Evolutionary conservation across 768 basidiomycete genomes (phyloP), one percentile per base, ranked within the genome.

Genomic region (Amanita rubescens): DNA sequence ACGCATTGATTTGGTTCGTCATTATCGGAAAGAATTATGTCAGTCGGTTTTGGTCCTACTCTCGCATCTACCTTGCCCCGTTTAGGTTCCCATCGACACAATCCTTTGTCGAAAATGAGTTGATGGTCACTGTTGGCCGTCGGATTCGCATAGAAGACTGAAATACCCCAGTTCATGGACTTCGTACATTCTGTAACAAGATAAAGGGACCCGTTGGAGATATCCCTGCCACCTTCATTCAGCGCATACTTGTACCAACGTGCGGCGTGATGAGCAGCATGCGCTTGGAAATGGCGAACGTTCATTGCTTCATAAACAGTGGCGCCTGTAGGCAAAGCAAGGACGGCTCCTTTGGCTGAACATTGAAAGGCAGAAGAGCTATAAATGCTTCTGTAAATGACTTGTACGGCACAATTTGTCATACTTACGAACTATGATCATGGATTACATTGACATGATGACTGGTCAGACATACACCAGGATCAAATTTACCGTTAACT

Each of bases 121-220:
- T 17, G 42, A 14, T 19, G 46, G 24, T 54, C 19, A 25, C 47
- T 17, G 10, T 20, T 24, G 12, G 44, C 44, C 4, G 15, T 47
- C 15, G 44, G 35, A 27, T 27, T 24, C 15, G 19, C 32, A 17
- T 35, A 19, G 20, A 54, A 54, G 14, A 42, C 35, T 8, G 53
- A 32, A 15, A 47, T 54, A 10, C 53, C 53, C 53, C 53, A 54
- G 20, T 35, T n/a, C 19, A 22, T 34, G 9, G 17, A 44, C n/a
- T 54, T 54, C 17, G 37, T 19, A 15, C 37, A 45, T 3, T 42
- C 44, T 1, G 53, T 54, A 8, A 54, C 44, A n/a, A 54, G 15
- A 37, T 47, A 54, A 8, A 54, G 43, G 17, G 42, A 46, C 20
- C 53, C 44, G 14, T 54, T 45, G 5, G 41, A 12, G 14, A 3